Conservation (phyloP, 2,329 filamentous ascomycete genomes). For the Bipolaris oryzae region DNA sequence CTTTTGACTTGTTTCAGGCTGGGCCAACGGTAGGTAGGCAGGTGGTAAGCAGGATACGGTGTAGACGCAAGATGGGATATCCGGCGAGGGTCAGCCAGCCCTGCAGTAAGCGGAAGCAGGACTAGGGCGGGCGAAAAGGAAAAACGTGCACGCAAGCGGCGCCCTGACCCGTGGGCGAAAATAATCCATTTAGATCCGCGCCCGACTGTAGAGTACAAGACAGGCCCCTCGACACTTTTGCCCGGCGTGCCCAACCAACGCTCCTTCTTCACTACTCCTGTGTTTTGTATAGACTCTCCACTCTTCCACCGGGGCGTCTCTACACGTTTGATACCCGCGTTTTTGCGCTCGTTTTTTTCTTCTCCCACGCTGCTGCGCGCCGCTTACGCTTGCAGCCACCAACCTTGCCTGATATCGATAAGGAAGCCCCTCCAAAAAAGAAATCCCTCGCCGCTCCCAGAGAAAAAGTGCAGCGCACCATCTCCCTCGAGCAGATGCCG, state of each 20-base stretch:
- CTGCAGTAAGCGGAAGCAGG: constrained; percentile 12
- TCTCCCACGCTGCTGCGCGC: constrained; percentile 17
- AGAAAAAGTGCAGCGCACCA: constrained; percentile 11
- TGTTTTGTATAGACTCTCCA: constrained; percentile 40
- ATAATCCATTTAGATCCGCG: constrained; percentile 36
- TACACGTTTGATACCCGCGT: constrained; percentile 29
- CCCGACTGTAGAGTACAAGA: constrained; percentile 29
- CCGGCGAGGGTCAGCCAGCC: constrained; percentile 10
- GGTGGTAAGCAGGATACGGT: constrained; percentile 15
- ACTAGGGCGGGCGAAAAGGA: constrained; percentile 24
- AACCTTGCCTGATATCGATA: constrained; percentile 36
- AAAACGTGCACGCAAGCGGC: constrained; percentile 26
- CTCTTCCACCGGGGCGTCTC: constrained; percentile 35
- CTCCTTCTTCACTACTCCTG: constrained; percentile 23
- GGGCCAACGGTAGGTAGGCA: constrained; percentile 9
- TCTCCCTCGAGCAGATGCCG: constrained; percentile 49
- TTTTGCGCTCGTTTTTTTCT: constrained; percentile 2
- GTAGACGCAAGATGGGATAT: constrained; percentile 12
- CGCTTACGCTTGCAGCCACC: constrained; percentile 23
- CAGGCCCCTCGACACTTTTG: constrained; percentile 15
- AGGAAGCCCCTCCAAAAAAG: constrained; percentile 38
- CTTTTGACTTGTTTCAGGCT: constrained; percentile 11
- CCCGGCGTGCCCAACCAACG: constrained; percentile 21
- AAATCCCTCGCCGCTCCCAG: constrained; percentile 19
- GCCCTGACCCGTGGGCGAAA: constrained; percentile 20